phyloP scores from a whole-genome alignment of 1,139 yeast genomes.

The Lodderomyces jiufengensis region DNA sequence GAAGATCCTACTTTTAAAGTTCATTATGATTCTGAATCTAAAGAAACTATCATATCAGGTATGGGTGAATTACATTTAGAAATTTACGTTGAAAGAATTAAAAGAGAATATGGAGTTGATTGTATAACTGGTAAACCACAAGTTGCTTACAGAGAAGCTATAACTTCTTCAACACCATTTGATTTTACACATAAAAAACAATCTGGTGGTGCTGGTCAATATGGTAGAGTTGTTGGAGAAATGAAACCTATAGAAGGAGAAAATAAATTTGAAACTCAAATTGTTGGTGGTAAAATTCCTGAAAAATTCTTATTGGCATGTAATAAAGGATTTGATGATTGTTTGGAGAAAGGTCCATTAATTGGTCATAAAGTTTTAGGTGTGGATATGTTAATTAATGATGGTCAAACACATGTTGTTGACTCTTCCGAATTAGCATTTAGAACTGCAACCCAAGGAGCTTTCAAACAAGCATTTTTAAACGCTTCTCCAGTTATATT shows the following conservation, averaged over 20 bases:
- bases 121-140: conserved; percentile 97
- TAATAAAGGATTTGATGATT: conserved; percentile 92
- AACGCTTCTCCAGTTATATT: conserved; percentile 81
- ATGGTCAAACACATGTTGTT: conserved; percentile 96
- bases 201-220: conserved; percentile 99
- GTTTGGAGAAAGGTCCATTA: conserved; percentile 93
- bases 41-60: conserved; percentile 95
- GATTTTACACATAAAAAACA: conserved; percentile 97
- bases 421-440: conserved; percentile 96
- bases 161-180: conserved; percentile 68
- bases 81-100: conserved; percentile 96
- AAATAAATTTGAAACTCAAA: conserved; percentile 76
- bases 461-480: conserved; percentile 87
- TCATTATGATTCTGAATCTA: conserved; percentile 82
- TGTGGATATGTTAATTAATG: conserved; percentile 87
- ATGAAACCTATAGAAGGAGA: conserved; percentile 63
- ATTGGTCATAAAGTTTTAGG: conserved; percentile 94
- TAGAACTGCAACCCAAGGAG: conserved; percentile 87
- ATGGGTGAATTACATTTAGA: conserved; percentile 98
- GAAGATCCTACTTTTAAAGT: conserved; percentile 99
- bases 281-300: conserved; percentile 96
- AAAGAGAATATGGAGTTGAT: conserved; percentile 93
- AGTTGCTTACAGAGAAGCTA: conserved; percentile 96
- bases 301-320: conserved; percentile 94
- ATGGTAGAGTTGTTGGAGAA: conserved; percentile 92